A percentile compares a stretch with the other conserved stretches of the same genome.
phyloP scores from a whole-genome alignment of 2,329 filamentous ascomycete genomes.

The Clarireedia sp. region DNA sequence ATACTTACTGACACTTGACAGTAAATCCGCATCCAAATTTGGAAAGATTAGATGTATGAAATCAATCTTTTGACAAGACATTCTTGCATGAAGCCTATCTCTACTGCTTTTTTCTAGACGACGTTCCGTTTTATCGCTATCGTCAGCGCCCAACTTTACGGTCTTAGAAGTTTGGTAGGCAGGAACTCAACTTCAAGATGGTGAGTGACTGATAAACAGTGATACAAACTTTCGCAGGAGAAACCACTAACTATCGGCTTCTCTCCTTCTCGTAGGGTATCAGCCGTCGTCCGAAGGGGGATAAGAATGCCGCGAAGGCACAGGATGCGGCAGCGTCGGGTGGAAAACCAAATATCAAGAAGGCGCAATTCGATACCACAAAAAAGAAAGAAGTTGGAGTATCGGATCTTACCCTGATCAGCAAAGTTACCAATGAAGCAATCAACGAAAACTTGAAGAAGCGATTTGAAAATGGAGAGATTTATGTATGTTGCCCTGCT shows the following conservation, averaged over 20 bases:
- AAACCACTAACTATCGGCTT: constrained; percentile 8
- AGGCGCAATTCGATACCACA: constrained; percentile 88
- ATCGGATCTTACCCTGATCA: constrained; percentile 92
- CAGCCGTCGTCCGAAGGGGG: constrained; percentile 30
- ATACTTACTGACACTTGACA: neutral
- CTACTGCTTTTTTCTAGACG: neutral
- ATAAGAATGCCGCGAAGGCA: constrained; percentile 26
- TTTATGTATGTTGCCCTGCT: constrained; percentile 55
- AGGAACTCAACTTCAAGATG: constrained; percentile 19
- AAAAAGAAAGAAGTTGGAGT: constrained; percentile 99
- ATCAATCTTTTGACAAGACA: neutral
- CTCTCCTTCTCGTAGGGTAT: constrained; percentile 23
- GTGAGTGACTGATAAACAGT: constrained; percentile 15
- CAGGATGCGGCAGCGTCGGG: constrained; percentile 18
- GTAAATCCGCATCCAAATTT: neutral
- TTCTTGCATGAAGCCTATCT: neutral
- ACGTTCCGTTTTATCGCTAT: neutral
- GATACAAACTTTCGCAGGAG: neutral
- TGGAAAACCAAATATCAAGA: constrained; percentile 64
- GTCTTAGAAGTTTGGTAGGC: neutral
- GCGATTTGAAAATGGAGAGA: constrained; percentile 93
- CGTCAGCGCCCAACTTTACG: constrained; percentile 8
- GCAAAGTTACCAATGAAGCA: constrained; percentile 97
- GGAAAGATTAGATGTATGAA: neutral
- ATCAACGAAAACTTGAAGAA: constrained; percentile 99